phyloP scores from a whole-genome alignment of 768 basidiomycete genomes.

The Trametes maxima region DNA sequence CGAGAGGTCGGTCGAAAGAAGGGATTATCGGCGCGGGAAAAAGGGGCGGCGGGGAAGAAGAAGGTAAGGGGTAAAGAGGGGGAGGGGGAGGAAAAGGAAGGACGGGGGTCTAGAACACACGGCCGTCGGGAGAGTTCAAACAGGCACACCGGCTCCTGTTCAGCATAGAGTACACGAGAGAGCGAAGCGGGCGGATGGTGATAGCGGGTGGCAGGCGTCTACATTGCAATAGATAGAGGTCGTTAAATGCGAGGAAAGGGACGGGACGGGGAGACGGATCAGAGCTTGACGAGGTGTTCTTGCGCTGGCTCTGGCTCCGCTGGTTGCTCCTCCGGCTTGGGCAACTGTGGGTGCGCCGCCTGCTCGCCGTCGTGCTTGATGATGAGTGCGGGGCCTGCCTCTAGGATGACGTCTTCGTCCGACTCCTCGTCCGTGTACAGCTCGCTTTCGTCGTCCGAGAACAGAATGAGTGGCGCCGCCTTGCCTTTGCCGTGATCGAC shows the following conservation, averaged over 20 bases:
- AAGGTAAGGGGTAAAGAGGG: not conserved
- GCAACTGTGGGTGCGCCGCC: not conserved
- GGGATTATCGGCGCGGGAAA: not conserved
- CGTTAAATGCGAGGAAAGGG: conserved; percentile 3
- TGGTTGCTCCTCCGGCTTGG: conserved; percentile 13
- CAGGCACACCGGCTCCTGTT: not conserved
- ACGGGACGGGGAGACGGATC: not conserved
- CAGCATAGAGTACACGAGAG: conserved; percentile 13
- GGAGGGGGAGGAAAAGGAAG: not conserved
- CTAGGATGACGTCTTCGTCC: conserved; percentile 74
- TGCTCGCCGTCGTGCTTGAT: conserved; percentile 37
- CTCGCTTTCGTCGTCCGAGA: conserved; percentile 43
- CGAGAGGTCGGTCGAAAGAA: no score
- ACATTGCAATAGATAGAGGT: conserved; percentile 13
- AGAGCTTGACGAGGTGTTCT: conserved; percentile 7
- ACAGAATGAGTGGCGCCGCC: conserved; percentile 32
- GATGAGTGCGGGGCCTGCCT: conserved; percentile 68
- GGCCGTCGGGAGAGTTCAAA: not conserved
- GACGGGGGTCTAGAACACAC: not conserved
- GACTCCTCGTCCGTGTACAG: conserved; percentile 47
- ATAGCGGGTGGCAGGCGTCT: conserved; percentile 4
- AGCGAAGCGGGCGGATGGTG: not conserved
- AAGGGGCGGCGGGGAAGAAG: not conserved
- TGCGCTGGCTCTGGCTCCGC: conserved; percentile 18
- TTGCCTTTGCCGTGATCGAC: conserved; percentile 46